phyloP scores from a whole-genome alignment of 352 stramenopile species.

The Elongisporangium prolatum region DNA sequence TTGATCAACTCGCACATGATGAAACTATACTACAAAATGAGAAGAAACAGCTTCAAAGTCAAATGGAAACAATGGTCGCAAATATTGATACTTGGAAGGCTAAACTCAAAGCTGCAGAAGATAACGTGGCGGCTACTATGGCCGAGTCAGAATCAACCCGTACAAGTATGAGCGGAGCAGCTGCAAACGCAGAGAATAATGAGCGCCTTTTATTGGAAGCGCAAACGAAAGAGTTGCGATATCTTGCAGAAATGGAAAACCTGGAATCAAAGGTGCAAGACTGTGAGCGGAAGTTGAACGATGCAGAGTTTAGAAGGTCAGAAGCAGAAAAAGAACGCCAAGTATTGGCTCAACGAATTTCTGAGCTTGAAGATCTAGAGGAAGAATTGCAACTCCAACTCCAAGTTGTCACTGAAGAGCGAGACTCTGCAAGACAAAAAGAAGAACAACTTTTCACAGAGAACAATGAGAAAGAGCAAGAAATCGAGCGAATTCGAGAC shows the following conservation, averaged over 20 bases:
- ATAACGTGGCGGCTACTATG: slow-evolving; percentile 2
- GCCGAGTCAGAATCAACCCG: slow-evolving; percentile 10
- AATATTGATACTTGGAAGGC: slow-evolving; percentile 35
- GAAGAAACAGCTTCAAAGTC: slow-evolving; percentile 22
- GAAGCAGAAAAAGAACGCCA: slow-evolving; percentile 36
- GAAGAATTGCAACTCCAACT: slow-evolving; percentile 79
- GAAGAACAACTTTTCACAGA: slow-evolving; percentile 81
- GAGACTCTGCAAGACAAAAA: slow-evolving; percentile 74
- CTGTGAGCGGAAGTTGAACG: slow-evolving; percentile 17
- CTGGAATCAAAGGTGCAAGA: slow-evolving; percentile 56
- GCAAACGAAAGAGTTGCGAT: slow-evolving; percentile 70
- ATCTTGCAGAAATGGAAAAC: slow-evolving; percentile 62
- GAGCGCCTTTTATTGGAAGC: slow-evolving; percentile 59
- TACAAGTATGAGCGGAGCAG: slow-evolving; percentile 6
- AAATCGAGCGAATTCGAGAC: slow-evolving; percentile 84
- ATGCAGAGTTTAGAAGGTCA: slow-evolving; percentile 26
- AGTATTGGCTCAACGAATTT: slow-evolving; percentile 33
- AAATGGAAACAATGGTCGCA: slow-evolving; percentile 28
- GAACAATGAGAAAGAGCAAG: slow-evolving; percentile 84
- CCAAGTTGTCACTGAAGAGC: slow-evolving; percentile 81
- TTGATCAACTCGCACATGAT: slow-evolving; percentile 28
- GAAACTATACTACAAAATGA: slow-evolving; percentile 28
- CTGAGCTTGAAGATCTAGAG: slow-evolving; percentile 58
- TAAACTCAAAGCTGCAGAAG: slow-evolving; percentile 22
- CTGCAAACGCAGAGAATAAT: slow-evolving; percentile 21